Evolutionary conservation across 768 basidiomycete species (phyloP), one percentile per base, ranked within the genome.

Genomic region (Mycena haematopus): DNA sequence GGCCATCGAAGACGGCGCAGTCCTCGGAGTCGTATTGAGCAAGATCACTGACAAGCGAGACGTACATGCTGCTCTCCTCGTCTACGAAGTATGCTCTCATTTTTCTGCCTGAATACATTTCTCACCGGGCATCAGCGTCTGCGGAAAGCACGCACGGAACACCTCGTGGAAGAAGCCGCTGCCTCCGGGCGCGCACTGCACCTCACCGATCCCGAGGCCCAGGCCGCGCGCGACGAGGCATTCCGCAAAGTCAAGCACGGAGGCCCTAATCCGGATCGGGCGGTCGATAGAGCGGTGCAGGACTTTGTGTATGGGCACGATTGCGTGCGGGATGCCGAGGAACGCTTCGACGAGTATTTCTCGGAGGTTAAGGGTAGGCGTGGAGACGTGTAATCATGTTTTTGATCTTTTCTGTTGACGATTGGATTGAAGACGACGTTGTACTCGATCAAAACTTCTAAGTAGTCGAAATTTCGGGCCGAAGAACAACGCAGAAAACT

Each of bases 1-100:
- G 50, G 79, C 78, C 1, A 72, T 79, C 22, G 79, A 82, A 58
- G 79, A 81, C 60, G 78, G 71, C 2, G 75, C 76, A 0, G 73
- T 76, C 1, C 65, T 80, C 19, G 76, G 72, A 0, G 69, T 75
- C 14, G 68, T 71, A 2, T 65, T 80, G 14, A 58, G 64, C 25
- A 68, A 60, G 42, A 15, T 70, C 21, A 54, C 27, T 1, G 31
- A 33, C 14, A 15, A 38, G 3, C 31, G 45, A 3, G 63, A 65
- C 31, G 56, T 71, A 22, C 49, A 63, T 49, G 52, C 62, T 27
- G 59, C 54, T 10, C 55, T 71, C 11, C 65, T 35, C 15, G 62
- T 70, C 29, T 71, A 71, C 57, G 67, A 71, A 60, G 49, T 65
- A 24, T 9, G 31, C 9, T 15, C 7, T 31, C 19, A 9, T 19